A percentile compares a stretch with the other conserved stretches of the same genome.
Evolutionary conservation across 1,284 basidiomycete species (phyloP).

Genomic region (Acaromyces ingoldii): DNA sequence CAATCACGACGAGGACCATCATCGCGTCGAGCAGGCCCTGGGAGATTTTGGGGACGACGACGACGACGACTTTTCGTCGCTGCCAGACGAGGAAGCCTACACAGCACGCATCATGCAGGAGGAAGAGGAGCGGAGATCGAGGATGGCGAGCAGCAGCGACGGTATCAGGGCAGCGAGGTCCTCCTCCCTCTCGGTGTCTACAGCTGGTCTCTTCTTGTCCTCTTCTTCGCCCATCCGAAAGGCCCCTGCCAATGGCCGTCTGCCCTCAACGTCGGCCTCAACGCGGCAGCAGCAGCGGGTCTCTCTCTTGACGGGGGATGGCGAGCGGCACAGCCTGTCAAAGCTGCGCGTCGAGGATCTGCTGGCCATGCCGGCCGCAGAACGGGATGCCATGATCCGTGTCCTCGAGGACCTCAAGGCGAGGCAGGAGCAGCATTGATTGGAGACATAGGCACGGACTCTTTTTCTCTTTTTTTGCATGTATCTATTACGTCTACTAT

Average conservation of each 20-base stretch:
- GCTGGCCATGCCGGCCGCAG: neutral
- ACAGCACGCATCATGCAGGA: neutral
- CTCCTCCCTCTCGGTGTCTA: neutral
- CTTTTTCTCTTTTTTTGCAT: too few species aligned
- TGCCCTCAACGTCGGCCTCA: neutral
- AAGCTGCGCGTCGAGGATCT: neutral
- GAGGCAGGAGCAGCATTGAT: too few species aligned
- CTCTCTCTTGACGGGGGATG: neutral
- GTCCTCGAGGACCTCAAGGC: neutral
- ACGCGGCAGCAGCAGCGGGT: neutral
- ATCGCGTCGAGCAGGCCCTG: too few species aligned
- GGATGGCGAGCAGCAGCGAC: neutral
- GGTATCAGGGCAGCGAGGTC: neutral
- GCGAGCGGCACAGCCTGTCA: neutral
- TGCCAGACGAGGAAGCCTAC: conserved; percentile 7
- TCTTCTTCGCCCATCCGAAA: neutral
- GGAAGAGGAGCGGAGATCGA: neutral
- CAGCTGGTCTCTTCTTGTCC: neutral
- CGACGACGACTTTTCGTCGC: neutral
- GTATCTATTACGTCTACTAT: too few species aligned
- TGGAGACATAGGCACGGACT: too few species aligned
- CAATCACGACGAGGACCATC: neutral
- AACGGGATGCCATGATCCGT: neutral
- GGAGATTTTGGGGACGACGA: neutral
- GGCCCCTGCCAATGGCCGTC: neutral